Base-by-base conservation (phyloP, 1,139 yeast species). In the Geotrichum reessii region DNA sequence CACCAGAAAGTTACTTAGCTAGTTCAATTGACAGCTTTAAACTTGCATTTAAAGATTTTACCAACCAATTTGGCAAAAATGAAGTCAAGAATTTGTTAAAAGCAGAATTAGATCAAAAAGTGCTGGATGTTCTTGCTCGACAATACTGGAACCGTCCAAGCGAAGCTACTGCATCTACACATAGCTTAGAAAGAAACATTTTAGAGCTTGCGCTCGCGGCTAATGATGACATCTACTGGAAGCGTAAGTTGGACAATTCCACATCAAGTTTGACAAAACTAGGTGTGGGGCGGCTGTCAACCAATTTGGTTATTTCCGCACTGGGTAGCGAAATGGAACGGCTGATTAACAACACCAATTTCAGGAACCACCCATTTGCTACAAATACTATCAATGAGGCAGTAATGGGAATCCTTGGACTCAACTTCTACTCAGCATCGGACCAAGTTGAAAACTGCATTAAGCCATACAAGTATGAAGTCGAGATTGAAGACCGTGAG, bases 361-460 rank as follows among this genome's bases (percentile, higher is more conserved):
- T 93, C 69, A 79, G 83, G 62, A 85, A 84, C 63, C 98, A 93
- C 68, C 96, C 96, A 11, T 78, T 87, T 74, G 95, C 96, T 0
- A 83, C 83, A 64, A 81, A 83, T 47, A 85, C 91, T 5, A 92
- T 95, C 24, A 82, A 81, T 58, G 96, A 91, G 52, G 96, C 97
- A 0, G 96, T 97, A 0, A 80, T 83, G 48, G 77, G 85, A 25
- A 96, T 95, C 1, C 76, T 95, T 63, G 83, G 85, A 62, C 76
- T 87, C 40, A 83, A 92, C 63, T 93, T 82, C 70, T 89, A 86
- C 64, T 86, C 96, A 0, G 92, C 99, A 0, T 95, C 99, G 0
- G 99, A 93, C 71, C 99, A 93, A 71, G 99, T 93, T 17, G 99
- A 93, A 69, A 93, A 93, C 72, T 92, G 98, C 74, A 92, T 93